These are phyloP conservation scores for Trichophyton verrucosum DNA, from an alignment of 2,329 filamentous ascomycete genomes.

Conservation along the genomic window DNA sequence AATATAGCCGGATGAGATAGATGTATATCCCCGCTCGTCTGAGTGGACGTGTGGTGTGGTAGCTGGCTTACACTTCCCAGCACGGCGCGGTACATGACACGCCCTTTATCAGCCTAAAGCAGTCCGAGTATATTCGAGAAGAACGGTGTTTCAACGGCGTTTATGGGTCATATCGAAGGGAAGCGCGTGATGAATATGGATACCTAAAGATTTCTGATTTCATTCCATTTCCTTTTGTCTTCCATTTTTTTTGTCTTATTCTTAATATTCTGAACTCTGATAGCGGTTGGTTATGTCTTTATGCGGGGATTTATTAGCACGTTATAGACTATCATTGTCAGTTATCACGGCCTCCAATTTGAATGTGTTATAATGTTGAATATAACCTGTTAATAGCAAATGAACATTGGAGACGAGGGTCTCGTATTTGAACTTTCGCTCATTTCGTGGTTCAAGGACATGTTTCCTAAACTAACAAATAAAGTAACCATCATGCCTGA, in stretches of 20 bases:
- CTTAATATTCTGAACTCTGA: background rate
- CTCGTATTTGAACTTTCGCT: background rate
- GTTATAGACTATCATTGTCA: conserved; percentile 5
- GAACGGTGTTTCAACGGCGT: conserved; percentile 2
- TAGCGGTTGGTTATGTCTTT: conserved; percentile 5
- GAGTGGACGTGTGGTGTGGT: conserved; percentile 1
- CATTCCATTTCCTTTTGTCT: background rate
- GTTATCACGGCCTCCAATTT: conserved; percentile 1
- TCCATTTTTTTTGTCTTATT: background rate
- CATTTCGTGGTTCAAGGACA: background rate
- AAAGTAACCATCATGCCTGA: background rate
- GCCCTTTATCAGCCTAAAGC: background rate
- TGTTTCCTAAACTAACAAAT: background rate
- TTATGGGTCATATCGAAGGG: conserved; percentile 5
- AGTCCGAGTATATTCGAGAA: conserved; percentile 2
- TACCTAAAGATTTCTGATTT: conserved; percentile 1
- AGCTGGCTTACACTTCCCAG: background rate
- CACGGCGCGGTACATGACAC: background rate
- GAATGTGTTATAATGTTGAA: conserved; percentile 1
- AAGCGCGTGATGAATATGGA: conserved; percentile 3
- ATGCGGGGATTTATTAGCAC: conserved; percentile 3
- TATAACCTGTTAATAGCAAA: background rate
- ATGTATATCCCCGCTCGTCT: background rate
- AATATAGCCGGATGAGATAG: background rate
- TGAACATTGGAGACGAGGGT: background rate